Evolutionary conservation across 2,329 filamentous ascomycete genomes (phyloP).

Genomic region (Microdochium trichocladiopsis): DNA sequence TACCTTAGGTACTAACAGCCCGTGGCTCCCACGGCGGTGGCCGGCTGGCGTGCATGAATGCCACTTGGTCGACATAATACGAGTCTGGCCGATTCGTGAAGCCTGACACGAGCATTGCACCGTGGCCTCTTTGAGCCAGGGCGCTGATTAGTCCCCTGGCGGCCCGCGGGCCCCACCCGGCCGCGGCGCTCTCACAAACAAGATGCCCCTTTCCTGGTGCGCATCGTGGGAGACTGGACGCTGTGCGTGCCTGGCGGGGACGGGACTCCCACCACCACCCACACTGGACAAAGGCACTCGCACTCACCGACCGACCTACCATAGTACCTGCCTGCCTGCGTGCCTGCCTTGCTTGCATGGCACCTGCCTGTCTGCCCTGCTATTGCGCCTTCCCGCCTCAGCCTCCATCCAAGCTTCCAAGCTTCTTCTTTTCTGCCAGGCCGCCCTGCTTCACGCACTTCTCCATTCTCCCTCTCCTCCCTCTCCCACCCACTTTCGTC

Average conservation of each 20-base stretch:
- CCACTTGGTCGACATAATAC: neutral
- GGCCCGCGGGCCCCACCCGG: neutral
- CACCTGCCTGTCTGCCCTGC: conserved; percentile 1
- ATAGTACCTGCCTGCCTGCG: neutral
- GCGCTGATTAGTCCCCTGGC: neutral
- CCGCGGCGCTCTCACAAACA: neutral
- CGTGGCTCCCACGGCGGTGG: too few species aligned
- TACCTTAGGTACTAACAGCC: too few species aligned
- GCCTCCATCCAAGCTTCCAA: conserved; percentile 1
- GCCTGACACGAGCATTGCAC: neutral
- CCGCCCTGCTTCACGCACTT: conserved; percentile 7
- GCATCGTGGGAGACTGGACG: too few species aligned
- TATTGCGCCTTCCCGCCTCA: conserved; percentile 3
- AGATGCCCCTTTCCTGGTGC: too few species aligned
- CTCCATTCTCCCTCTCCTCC: conserved; percentile 2
- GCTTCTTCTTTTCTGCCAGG: conserved; percentile 5
- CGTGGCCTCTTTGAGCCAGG: neutral
- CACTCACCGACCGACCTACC: neutral
- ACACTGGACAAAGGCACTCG: too few species aligned
- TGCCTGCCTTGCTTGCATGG: neutral
- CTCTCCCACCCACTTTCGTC: too few species aligned
- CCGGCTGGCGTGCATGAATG: too few species aligned
- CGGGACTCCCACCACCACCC: neutral
- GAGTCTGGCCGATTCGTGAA: too few species aligned
- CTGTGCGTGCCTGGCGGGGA: too few species aligned